Base-by-base conservation (phyloP, 2,329 filamentous ascomycete genomes). In the Arthrocladium fulminans region DNA sequence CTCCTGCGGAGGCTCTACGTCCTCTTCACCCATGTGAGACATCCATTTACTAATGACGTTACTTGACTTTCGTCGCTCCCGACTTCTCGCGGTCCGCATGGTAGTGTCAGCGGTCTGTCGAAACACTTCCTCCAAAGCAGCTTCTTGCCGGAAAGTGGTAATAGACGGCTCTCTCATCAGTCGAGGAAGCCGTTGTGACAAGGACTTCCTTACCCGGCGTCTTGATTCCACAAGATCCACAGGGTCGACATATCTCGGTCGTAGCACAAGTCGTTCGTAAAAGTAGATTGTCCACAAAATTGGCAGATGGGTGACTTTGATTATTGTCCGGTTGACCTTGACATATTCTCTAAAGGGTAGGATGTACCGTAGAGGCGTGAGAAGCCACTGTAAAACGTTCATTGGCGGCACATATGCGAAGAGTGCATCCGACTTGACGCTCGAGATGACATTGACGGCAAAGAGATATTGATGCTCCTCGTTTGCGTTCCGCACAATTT, bases 371-470 rank as follows among this genome's bases (percentile, higher is more conserved):
- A 94, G 65, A 0, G 90, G 90, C 59, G 88, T 88, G 23, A 95
- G 72, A 0, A 90, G 63, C 90, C 89, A 97, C 1, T 87, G 89
- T 54, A 96, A 77, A 24, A 96, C 84, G 62, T 97, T 97, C 12
- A 86, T 84, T 0, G 90, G 90, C 1, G 90, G 86, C 52, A 96
- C 79, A 63, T 96, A 96, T 2, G 88, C 94, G 71, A 97, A 97
- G 0, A 96, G 72, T 0, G 88, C 86, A 63, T 97, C 90, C n/a
- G 92, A 95, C 66, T 96, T 97, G 56, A 96, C 90, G 86, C 95
- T 94, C 3, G 88, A 94, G 43, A 96, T 94, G 3, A 90, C 94
- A 62, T 96, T 97, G 64, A 97, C 88, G 0, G 90, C 90, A 61
- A 97, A 96, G 2, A 96, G 69, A 62, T 95, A 96, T 55, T 83